Evolutionary conservation across 2,329 filamentous ascomycete genomes (phyloP).

Genomic region (Epichloe scottii): DNA sequence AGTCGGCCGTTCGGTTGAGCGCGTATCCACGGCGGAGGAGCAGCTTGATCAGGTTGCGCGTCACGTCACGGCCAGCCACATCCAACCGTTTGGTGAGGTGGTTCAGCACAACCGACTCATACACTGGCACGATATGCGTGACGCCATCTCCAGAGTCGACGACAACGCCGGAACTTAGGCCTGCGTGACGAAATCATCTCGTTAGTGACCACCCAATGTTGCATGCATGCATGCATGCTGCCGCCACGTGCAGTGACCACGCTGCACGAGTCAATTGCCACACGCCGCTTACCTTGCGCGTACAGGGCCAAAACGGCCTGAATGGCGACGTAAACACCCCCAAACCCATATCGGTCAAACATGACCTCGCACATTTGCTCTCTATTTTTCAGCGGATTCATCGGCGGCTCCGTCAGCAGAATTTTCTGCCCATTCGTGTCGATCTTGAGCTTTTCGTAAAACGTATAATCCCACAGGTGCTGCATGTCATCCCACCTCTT

Average conservation of each 20-base stretch:
- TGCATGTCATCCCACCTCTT: constrained; percentile 99
- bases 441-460: constrained; percentile 91
- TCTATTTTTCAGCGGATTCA: constrained; percentile 94
- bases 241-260: too few relatives aligned
- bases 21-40: constrained; percentile 90
- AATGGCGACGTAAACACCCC: constrained; percentile 94
- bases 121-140: constrained; percentile 96
- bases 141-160: constrained; percentile 97
- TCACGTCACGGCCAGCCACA: constrained; percentile 92
- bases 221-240: too few relatives aligned
- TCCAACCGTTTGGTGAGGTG: constrained; percentile 90
- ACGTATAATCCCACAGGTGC: constrained; percentile 98
- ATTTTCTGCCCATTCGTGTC: constrained; percentile 91
- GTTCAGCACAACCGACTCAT: constrained; percentile 95
- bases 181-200: constrained; percentile 24
- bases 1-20: constrained; percentile 94
- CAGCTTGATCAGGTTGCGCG: constrained; percentile 93
- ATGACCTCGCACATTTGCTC: constrained; percentile 99
- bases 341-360: constrained; percentile 95
- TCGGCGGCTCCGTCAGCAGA: constrained; percentile 88
- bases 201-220: constrained; percentile 1
- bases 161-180: constrained; percentile 86
- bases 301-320: constrained; percentile 94
- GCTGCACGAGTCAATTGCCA: neutral
- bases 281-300: constrained; percentile 60